Base-by-base conservation (phyloP, 2,329 filamentous ascomycete species). In the Eurotiales sp. region DNA sequence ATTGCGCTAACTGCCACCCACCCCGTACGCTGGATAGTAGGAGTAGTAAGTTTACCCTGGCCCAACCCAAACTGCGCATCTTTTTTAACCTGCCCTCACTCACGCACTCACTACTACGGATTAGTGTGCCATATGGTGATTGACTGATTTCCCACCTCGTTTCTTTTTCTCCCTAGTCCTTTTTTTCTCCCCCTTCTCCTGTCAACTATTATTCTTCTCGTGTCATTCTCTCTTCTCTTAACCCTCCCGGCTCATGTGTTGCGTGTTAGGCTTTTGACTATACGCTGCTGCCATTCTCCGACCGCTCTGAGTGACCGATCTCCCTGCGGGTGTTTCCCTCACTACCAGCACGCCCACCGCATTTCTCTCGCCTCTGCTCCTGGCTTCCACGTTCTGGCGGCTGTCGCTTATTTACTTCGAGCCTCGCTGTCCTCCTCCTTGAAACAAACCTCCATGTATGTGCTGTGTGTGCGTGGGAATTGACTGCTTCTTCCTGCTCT, bases 141-240 rank as follows among this genome's bases (percentile, higher is more conserved):
- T 50, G 48, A 54, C 48, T 56, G 45, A 51, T 58, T 57, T 50
- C 56, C 61, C 58, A 41, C 46, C 56, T 59, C 57, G 59, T 56
- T 60, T 58, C 58, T 62, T 56, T 61, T 59, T 59, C 52, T 55
- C 50, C 49, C 52, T 57, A 50, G 55, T 50, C 54, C 54, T 46
- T 55, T 53, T 56, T 51, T 29, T 44, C 54, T 39, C 37, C 51
- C 50, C 53, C 52, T 45, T 58, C 55, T 52, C n/a, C n/a, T 27
- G n/a, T n/a, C n/a, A n/a, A n/a, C n/a, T n/a, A n/a, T n/a, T n/a
- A n/a, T n/a, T n/a, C n/a, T 23, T 42, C 40, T 15, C 27, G 17
- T 23, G 32, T n/a, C n/a, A 36, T 17, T n/a, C 32, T 36, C 6
- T 19, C 32, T n/a, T n/a, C n/a, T n/a, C n/a, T n/a, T n/a, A n/a